phyloP scores from a whole-genome alignment of 2,329 filamentous ascomycete species.

The Exophiala sp. region DNA sequence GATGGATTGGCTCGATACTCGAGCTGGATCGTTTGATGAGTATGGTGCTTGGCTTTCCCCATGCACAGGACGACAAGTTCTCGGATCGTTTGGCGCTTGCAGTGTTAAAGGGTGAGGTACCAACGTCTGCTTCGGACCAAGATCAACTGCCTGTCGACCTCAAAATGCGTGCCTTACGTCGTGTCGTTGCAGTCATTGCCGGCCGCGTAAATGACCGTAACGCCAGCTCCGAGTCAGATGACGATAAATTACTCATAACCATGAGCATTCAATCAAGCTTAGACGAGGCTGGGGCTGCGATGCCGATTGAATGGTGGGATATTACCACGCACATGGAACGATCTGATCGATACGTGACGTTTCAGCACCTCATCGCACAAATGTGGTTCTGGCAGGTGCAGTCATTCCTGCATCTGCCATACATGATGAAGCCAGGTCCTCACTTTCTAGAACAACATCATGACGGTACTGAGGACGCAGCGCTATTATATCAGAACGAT shows the following conservation, averaged over 20 bases:
- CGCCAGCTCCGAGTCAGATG: constrained; percentile 8
- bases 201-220: constrained; percentile 25
- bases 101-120: constrained; percentile 13
- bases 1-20: constrained; percentile 24
- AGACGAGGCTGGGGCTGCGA: constrained; percentile 11
- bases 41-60: constrained; percentile 25
- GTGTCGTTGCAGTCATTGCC: constrained; percentile 22
- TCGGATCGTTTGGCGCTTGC: constrained; percentile 23
- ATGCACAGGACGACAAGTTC: constrained; percentile 23
- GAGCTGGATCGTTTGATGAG: constrained; percentile 25
- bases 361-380: constrained; percentile 23
- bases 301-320: constrained; percentile 26
- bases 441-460: background rate
- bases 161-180: constrained; percentile 24
- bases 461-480: background rate
- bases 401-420: constrained; percentile 25
- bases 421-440: constrained; percentile 20
- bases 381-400: constrained; percentile 28
- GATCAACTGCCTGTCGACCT: constrained; percentile 10
- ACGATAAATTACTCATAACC: constrained; percentile 6
- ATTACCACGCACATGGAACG: constrained; percentile 10
- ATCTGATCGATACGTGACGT: constrained; percentile 11
- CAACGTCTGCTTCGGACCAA: background rate
- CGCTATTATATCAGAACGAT: background rate
- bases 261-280: constrained; percentile 19